Evolutionary conservation across 441 rosid genomes (phyloP).

Genomic region (Pelargonium citronellum): DNA sequence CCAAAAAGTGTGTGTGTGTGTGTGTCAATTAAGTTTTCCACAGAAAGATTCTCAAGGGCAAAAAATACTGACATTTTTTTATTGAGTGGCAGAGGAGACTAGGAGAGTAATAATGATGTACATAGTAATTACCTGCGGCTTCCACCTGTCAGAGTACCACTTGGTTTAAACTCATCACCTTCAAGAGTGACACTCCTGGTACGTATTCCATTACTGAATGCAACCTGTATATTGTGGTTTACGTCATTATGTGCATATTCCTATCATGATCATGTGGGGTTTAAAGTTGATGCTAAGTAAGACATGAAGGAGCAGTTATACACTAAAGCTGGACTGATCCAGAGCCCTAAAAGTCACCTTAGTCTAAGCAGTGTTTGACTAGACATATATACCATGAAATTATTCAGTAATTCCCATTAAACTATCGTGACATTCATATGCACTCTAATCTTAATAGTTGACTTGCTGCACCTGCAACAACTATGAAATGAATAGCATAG

Average conservation of each 20-base stretch:
- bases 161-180: constrained; percentile 94
- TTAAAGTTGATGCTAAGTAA: neutral
- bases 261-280: neutral
- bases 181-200: constrained; percentile 89
- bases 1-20: too few species aligned
- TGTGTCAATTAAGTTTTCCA: too few species aligned
- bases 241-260: neutral
- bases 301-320: neutral
- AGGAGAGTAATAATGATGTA: neutral
- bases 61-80: neutral
- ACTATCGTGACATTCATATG: neutral
- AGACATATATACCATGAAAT: neutral
- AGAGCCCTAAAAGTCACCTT: neutral
- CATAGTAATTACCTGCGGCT: constrained; percentile 60
- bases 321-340: neutral
- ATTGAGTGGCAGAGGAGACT: neutral
- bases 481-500: neutral
- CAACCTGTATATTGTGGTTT: constrained; percentile 47
- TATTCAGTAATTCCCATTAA: neutral
- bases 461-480: neutral
- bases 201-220: constrained; percentile 60
- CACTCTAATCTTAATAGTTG: neutral
- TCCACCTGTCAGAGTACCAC: constrained; percentile 96
- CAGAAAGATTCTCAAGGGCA: too few species aligned
- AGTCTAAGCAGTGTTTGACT: neutral